phyloP scores from a whole-genome alignment of 441 rosid species.

The Cnidoscolus chayamansa region DNA sequence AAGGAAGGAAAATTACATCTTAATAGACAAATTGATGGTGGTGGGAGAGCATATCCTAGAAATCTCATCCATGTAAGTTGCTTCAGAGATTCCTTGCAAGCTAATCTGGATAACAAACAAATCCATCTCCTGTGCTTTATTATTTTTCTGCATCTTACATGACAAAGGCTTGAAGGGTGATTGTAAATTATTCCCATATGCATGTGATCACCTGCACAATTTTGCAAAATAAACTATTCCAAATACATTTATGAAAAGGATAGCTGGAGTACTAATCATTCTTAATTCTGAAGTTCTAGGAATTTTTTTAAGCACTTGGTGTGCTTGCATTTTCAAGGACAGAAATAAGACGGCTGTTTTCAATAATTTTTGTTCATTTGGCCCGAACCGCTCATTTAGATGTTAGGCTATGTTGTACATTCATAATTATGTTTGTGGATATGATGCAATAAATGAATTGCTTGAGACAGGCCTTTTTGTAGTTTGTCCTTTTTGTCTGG shows the following conservation, averaged over 20 bases:
- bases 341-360: background rate
- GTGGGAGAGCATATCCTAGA: conserved; percentile 39
- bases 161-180: background rate
- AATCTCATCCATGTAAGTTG: conserved; percentile 50
- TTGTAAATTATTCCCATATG: background rate
- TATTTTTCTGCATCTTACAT: background rate
- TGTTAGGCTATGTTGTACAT: background rate
- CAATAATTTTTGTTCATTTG: background rate
- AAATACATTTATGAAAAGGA: background rate
- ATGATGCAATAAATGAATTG: conserved; percentile 1
- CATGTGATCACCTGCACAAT: background rate
- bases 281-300: background rate
- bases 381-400: conserved; percentile 8
- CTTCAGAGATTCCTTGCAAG: background rate
- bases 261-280: background rate
- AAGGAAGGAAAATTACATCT: conserved; percentile 54
- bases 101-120: background rate
- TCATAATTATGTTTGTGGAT: background rate
- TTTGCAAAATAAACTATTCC: background rate
- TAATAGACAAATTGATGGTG: conserved; percentile 47
- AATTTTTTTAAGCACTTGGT: background rate
- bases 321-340: background rate
- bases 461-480: background rate
- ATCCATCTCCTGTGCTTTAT: background rate
- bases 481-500: background rate